Evolutionary conservation across 2,329 filamentous ascomycete species (phyloP).

Genomic region (Aspergillus niger): DNA sequence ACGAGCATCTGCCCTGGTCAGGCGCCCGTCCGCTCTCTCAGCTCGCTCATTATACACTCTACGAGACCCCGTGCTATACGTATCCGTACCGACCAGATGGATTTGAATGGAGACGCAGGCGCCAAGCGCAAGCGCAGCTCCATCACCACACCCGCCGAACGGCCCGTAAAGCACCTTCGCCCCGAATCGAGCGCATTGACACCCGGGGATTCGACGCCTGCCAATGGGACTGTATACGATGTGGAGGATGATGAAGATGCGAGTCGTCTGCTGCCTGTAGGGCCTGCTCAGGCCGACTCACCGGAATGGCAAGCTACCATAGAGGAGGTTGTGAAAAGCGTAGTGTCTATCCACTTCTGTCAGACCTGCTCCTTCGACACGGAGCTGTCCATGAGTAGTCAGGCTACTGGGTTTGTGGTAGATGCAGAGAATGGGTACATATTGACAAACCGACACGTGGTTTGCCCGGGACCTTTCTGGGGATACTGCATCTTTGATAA

Average conservation of each 20-base stretch:
- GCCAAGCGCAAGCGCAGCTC: constrained; percentile 60
- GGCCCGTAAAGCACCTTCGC: constrained; percentile 58
- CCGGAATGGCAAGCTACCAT: constrained; percentile 96
- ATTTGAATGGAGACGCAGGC: constrained; percentile 51
- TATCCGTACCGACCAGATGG: constrained; percentile 41
- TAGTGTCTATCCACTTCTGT: constrained; percentile 98
- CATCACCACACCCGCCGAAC: constrained; percentile 51
- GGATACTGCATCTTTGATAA: constrained; percentile 99
- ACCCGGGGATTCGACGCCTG: constrained; percentile 44
- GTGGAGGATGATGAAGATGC: constrained; percentile 52
- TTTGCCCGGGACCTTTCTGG: constrained; percentile 94
- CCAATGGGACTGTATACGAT: constrained; percentile 48
- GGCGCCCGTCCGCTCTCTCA: background rate
- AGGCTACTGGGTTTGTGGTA: constrained; percentile 96
- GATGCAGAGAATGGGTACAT: constrained; percentile 91
- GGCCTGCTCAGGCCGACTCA: constrained; percentile 61
- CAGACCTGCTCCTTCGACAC: constrained; percentile 98
- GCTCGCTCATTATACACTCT: constrained; percentile 11
- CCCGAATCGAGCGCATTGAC: constrained; percentile 47
- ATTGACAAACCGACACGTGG: constrained; percentile 87
- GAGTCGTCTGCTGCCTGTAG: constrained; percentile 47
- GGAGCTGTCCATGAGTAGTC: constrained; percentile 88
- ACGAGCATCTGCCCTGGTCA: background rate
- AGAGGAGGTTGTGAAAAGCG: constrained; percentile 88
- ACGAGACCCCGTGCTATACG: constrained; percentile 11